These are phyloP conservation scores for Antarctomyces pellizariae DNA, from an alignment of 495 filamentous ascomycete species.

Conservation along the genomic window DNA sequence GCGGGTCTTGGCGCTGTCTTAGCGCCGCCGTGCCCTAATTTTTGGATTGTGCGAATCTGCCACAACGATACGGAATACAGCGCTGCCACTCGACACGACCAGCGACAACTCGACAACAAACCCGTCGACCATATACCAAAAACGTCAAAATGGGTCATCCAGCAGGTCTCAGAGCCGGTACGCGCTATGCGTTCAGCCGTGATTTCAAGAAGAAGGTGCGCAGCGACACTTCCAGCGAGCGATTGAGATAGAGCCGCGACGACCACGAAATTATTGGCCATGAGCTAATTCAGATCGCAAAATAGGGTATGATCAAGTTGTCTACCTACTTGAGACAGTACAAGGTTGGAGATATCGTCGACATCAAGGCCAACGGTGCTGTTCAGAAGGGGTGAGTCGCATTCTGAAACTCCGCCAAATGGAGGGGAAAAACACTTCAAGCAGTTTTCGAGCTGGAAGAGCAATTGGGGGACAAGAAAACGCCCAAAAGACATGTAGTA, in stretches of 20 bases:
- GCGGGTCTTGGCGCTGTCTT: too few relatives aligned
- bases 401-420: background rate
- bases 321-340: constrained; percentile 83
- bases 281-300: too few relatives aligned
- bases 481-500: too few relatives aligned
- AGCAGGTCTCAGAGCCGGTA: constrained; percentile 82
- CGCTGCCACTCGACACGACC: constrained; percentile 1
- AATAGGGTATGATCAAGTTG: constrained; percentile 70
- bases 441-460: too few relatives aligned
- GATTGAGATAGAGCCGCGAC: too few relatives aligned
- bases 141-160: constrained; percentile 73
- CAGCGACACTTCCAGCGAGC: too few relatives aligned
- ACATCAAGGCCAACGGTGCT: constrained; percentile 90
- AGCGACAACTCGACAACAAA: constrained; percentile 2
- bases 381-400: constrained; percentile 83
- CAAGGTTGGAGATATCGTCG: constrained; percentile 92
- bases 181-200: constrained; percentile 86
- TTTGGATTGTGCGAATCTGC: too few relatives aligned
- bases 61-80: constrained; percentile 3
- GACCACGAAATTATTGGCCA: too few relatives aligned
- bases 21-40: too few relatives aligned
- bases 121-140: constrained; percentile 6
- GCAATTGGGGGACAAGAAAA: too few relatives aligned
- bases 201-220: constrained; percentile 83
- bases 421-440: background rate